phyloP scores from a whole-genome alignment of 768 basidiomycete species.

The Baorangia bicolor region DNA sequence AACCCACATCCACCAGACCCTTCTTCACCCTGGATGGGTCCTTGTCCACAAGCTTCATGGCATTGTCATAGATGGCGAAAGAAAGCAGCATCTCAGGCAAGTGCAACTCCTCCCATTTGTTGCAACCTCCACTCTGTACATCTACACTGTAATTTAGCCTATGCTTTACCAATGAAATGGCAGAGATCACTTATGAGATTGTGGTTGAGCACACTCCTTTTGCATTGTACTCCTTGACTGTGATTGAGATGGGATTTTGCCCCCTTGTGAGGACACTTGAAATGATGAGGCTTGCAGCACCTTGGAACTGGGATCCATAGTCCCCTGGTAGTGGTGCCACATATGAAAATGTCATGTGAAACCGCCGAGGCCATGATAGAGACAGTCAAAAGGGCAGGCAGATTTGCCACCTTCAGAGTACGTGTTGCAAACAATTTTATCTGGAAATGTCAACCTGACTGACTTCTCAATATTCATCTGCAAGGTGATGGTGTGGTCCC shows the following conservation, averaged over 20 bases:
- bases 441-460: not conserved
- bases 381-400: not conserved
- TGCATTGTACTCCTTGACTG: not conserved
- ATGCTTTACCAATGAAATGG: too few species aligned
- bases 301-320: not conserved
- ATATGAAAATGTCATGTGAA: not conserved
- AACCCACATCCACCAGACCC: not conserved
- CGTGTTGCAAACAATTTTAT: not conserved
- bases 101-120: not conserved
- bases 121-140: too few species aligned
- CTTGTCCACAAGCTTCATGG: not conserved
- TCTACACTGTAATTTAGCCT: too few species aligned
- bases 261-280: not conserved
- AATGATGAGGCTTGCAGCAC: not conserved
- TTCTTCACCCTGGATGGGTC: not conserved
- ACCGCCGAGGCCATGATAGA: conserved; percentile 2
- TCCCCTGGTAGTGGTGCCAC: not conserved
- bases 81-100: not conserved
- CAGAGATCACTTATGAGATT: too few species aligned
- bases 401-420: not conserved
- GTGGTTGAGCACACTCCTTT: not conserved
- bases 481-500: not conserved
- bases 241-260: not conserved
- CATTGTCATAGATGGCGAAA: not conserved
- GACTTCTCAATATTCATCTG: conserved; percentile 2